Conservation (phyloP, 2,329 filamentous ascomycete species). For the Xylariaceae sp. region DNA sequence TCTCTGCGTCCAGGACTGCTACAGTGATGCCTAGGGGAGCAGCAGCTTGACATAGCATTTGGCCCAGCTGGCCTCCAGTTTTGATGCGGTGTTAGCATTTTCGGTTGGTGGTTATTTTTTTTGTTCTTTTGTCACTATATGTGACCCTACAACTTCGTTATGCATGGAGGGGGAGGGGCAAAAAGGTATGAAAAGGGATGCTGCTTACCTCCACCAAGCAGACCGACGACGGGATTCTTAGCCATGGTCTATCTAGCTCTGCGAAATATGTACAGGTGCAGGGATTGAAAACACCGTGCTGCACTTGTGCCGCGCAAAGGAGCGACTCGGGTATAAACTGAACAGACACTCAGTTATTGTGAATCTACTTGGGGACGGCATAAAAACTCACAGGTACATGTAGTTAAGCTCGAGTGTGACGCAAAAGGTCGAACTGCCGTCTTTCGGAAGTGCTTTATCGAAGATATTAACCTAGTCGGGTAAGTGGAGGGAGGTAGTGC, state of each 20-base stretch:
- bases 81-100: background rate
- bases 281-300: background rate
- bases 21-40: constrained; percentile 67
- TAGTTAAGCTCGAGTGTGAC: background rate
- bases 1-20: constrained; percentile 70
- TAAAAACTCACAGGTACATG: background rate
- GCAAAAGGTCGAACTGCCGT: background rate
- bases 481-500: no score
- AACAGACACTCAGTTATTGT: background rate
- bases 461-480: no score
- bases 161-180: no score
- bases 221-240: constrained; percentile 40
- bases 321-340: background rate
- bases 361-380: background rate
- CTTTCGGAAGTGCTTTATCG: no score
- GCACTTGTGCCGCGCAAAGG: background rate
- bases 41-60: constrained; percentile 91
- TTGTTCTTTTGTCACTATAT: no score
- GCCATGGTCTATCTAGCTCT: constrained; percentile 12
- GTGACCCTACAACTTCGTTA: no score
- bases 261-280: no score
- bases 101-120: constrained; percentile 4
- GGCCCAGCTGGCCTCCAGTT: constrained; percentile 66
- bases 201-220: constrained; percentile 41
- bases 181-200: background rate